Evolutionary conservation across 2,329 filamentous ascomycete genomes (phyloP).

Genomic region (Lecanicillium sp.): DNA sequence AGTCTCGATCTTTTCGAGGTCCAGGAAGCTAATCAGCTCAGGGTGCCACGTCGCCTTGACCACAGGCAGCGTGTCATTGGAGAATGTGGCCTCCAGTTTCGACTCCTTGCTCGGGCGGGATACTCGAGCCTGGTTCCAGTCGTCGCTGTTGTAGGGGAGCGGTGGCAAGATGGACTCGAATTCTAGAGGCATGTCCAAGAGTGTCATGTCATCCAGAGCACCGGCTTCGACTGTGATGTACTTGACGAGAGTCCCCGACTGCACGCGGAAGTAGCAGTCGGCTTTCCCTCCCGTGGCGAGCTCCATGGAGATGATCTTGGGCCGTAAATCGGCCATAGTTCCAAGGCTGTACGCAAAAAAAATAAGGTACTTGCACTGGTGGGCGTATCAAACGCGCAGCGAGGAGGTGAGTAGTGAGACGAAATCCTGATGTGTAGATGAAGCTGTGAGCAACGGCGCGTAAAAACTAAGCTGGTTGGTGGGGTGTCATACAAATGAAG

Average conservation of each 20-base stretch:
- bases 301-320: not conserved
- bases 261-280: not conserved
- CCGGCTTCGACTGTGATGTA: not conserved
- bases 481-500: too few relatives aligned
- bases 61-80: constrained; percentile 19
- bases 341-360: too few relatives aligned
- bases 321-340: too few relatives aligned
- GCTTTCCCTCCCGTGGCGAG: not conserved
- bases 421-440: too few relatives aligned
- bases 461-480: too few relatives aligned
- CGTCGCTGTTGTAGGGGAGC: not conserved
- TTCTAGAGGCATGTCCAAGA: not conserved
- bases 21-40: constrained; percentile 20
- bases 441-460: too few relatives aligned
- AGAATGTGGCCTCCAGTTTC: constrained; percentile 17
- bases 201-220: not conserved
- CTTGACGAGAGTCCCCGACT: not conserved
- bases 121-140: not conserved
- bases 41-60: constrained; percentile 24
- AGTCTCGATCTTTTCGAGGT: constrained; percentile 22
- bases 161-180: not conserved
- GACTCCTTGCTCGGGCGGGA: not conserved
- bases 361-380: too few relatives aligned
- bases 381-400: too few relatives aligned
- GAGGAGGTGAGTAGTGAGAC: too few relatives aligned